Evolutionary conservation across 768 basidiomycete species (phyloP).

Genomic region (Termitomyces sp.): DNA sequence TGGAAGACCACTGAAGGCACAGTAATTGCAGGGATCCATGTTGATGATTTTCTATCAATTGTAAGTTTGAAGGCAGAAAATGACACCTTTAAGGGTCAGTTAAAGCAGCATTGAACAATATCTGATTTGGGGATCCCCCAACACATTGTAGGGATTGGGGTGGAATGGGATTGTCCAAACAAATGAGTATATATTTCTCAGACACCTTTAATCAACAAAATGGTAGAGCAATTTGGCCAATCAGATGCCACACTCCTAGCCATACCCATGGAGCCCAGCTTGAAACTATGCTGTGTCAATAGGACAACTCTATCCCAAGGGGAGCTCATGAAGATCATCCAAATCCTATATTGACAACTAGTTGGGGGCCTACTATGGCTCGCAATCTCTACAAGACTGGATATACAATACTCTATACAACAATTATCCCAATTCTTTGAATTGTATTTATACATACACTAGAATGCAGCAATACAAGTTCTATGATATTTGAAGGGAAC

Average conservation of each 20-base stretch:
- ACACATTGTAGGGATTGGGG: background rate
- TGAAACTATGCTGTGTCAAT: slow-evolving; percentile 2
- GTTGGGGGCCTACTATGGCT: background rate
- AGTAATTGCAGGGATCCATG: no score
- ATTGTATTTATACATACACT: background rate
- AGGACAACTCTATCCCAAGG: background rate
- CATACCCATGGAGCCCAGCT: slow-evolving; percentile 4
- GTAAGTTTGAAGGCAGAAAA: background rate
- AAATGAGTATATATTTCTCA: background rate
- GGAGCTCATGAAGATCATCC: background rate
- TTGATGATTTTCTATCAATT: background rate
- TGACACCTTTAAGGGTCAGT: background rate
- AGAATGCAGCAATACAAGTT: background rate
- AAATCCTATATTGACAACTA: background rate
- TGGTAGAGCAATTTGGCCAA: slow-evolving; percentile 10
- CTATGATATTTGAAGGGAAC: no score
- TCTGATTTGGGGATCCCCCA: background rate
- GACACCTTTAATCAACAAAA: slow-evolving; percentile 17
- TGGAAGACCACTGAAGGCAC: no score
- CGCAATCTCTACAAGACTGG: slow-evolving; percentile 5
- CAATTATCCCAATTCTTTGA: background rate
- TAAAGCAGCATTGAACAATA: background rate
- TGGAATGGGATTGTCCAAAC: background rate
- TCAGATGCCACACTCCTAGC: slow-evolving; percentile 14
- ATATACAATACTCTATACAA: background rate